Evolutionary conservation across 352 stramenopile genomes (phyloP), one percentile per base, ranked within the genome.

Genomic region (Phytophthora lateralis): DNA sequence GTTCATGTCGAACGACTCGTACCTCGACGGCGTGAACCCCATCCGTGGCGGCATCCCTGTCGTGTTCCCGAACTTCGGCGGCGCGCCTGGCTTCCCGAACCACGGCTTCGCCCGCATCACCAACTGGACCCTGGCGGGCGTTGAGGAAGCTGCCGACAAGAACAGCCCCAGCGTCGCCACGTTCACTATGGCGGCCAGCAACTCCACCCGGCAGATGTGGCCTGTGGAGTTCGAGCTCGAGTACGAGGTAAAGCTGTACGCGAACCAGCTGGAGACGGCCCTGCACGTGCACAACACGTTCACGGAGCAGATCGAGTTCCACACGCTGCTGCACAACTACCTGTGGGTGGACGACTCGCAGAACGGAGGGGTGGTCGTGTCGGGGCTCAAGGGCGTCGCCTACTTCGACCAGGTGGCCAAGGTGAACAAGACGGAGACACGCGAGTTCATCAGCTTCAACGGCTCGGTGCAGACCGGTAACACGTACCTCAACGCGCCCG

Each of bases 301-400:
- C 46, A 63, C 62, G 4, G 45, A 46, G 11, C 73, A 85, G 63
- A 98, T 98, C 62, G 59, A 85, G 46, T 98, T 98, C 71, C 93
- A 99, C 65, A 85, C 91, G 39, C 73, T 98, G 15, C 75, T 98
- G 37, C 96, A 98, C 76, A 98, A 94, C 26, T 99, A 98, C 71
- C 90, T 97, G 49, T 69, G 71, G 17, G 83, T 98, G 21, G 75
- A 96, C 35, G 80, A 95, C 45, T 72, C 93, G 12, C 78, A 81
- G 52, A 53, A 84, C 45, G 68, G 55, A 6, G 71, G 69, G 27
- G 78, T 77, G 34, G 26, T 58, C 45, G 83, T 99, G 6, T 76
- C 78, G 30, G 95, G 95, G 2, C 80, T 99, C 18, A 76, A 95
- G 58, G 89, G 86, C 2, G 77, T 97, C 24, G 46, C 69, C 15